Percentiles rank a stretch among this genome's conserved stretches.
Evolutionary conservation across 139 green algal species (phyloP).

Genomic region (Marvania coccoides): DNA sequence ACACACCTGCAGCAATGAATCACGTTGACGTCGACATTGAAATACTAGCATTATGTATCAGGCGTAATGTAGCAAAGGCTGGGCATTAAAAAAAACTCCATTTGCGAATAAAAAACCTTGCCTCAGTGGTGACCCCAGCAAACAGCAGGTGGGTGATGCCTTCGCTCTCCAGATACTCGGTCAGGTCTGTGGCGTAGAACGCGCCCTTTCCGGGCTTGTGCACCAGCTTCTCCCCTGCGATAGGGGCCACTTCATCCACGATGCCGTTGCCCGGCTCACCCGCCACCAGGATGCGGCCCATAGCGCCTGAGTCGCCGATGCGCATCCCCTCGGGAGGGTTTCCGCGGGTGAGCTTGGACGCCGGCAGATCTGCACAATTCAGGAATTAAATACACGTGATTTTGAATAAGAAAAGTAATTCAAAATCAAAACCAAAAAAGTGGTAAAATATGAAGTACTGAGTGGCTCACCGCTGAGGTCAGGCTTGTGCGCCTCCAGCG

Average conservation of each 20-base stretch:
- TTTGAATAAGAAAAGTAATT: background rate
- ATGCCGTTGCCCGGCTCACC: conserved; percentile 54
- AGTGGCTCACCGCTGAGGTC: conserved; percentile 18
- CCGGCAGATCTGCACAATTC: conserved; percentile 28
- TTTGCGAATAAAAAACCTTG: background rate
- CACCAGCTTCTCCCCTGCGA: conserved; percentile 37
- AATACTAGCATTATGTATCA: background rate
- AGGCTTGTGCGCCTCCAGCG: conserved; percentile 53
- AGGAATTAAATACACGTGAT: background rate
- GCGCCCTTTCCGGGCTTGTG: conserved; percentile 64
- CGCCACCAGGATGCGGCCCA: conserved; percentile 51
- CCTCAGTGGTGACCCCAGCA: conserved; percentile 59
- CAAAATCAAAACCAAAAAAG: background rate
- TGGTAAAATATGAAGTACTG: conserved; percentile 12
- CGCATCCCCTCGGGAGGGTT: conserved; percentile 30
- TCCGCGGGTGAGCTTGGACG: conserved; percentile 34
- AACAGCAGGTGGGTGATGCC: conserved; percentile 60
- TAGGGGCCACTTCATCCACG: conserved; percentile 40
- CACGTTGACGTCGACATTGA: background rate
- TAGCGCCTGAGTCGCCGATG: conserved; percentile 38
- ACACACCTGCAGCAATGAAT: conserved; percentile 34
- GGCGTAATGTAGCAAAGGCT: background rate
- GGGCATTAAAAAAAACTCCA: background rate
- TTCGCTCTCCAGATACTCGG: conserved; percentile 24
- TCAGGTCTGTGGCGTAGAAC: conserved; percentile 57